Evolutionary conservation across 1,139 yeast genomes (phyloP), one percentile per base, ranked within the genome.

Genomic region (Sugiyamaella castrensis): DNA sequence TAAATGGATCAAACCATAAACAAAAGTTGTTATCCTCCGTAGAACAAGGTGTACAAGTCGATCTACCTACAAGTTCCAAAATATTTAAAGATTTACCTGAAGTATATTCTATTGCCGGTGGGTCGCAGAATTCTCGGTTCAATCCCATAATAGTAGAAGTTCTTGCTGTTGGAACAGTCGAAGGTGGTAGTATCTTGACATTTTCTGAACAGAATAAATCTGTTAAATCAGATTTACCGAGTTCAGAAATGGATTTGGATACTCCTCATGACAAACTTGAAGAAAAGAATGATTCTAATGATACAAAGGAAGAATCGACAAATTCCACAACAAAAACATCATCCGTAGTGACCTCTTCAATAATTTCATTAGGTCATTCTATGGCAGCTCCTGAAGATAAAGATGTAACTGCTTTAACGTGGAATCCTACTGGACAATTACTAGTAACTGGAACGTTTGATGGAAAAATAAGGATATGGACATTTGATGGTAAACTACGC

Each of bases 401-500:
- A 30, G 62, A 60, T 9, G 60, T 65, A 2, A 65, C 70, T 0
- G 54, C 65, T 0, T 42, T 65, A 4, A 50, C 59, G 24, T 67
- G 71, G 71, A 58, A 58, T 47, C 53, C 59, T 3, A 44, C 53
- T 15, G 70, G 69, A 2, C 51, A 56, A 9, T 40, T 57, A 27
- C 45, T 66, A n/a, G 69, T 65, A 2, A 62, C 64, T 1, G 71
- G 67, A 12, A 46, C 65, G 5, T 61, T 59, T 47, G 66, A 64
- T 40, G 72, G 71, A 7, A 60, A 60, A 34, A 46, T 67, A 33
- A 48, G 62, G 13, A 43, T 68, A 28, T 67, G 71, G 70, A 61
- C 66, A 3, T 44, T 53, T 2, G 62, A 57, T 9, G 69, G 70
- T 8, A 59, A 59, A 31, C 71, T 87, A 43, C 72, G 80, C 53